Evolutionary conservation across 768 basidiomycete genomes (phyloP).

Genomic region (Podaxis pistillaris): DNA sequence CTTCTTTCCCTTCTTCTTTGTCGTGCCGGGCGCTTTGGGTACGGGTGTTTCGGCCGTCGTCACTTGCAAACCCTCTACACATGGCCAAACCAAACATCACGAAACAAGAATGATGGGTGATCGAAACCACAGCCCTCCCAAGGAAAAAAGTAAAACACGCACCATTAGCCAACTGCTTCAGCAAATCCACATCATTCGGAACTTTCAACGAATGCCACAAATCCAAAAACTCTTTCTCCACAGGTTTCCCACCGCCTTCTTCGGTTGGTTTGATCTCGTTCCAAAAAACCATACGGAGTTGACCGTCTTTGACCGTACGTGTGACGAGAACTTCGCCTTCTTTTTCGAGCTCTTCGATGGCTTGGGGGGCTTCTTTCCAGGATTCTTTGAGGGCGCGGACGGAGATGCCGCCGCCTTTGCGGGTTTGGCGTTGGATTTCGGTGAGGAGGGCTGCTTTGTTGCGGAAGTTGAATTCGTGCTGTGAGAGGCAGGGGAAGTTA

Average conservation of each 20-base stretch:
- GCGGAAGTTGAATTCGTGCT: slow-evolving; percentile 87
- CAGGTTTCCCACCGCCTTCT: slow-evolving; percentile 63
- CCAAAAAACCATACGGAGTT: slow-evolving; percentile 85
- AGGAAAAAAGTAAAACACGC: slow-evolving; percentile 15
- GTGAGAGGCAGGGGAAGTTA: background rate
- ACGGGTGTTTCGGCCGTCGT: slow-evolving; percentile 63
- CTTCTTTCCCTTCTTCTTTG: slow-evolving; percentile 78
- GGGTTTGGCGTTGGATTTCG: slow-evolving; percentile 83
- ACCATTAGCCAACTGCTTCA: slow-evolving; percentile 77
- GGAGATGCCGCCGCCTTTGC: slow-evolving; percentile 81
- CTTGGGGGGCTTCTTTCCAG: slow-evolving; percentile 80
- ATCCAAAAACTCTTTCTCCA: slow-evolving; percentile 87
- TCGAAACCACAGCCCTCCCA: slow-evolving; percentile 10
- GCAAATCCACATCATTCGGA: slow-evolving; percentile 82
- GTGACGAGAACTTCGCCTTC: slow-evolving; percentile 56
- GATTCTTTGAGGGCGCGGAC: slow-evolving; percentile 85
- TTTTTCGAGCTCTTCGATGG: slow-evolving; percentile 23
- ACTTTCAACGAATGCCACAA: slow-evolving; percentile 85
- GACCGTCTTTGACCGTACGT: slow-evolving; percentile 78
- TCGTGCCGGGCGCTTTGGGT: slow-evolving; percentile 51
- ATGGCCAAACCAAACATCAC: slow-evolving; percentile 12
- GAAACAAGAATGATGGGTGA: background rate
- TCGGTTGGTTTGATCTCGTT: slow-evolving; percentile 83
- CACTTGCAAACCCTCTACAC: slow-evolving; percentile 74
- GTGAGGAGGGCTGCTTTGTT: slow-evolving; percentile 82